Evolutionary conservation across 495 filamentous ascomycete genomes (phyloP).

Genomic region (Neurospora intermedia): DNA sequence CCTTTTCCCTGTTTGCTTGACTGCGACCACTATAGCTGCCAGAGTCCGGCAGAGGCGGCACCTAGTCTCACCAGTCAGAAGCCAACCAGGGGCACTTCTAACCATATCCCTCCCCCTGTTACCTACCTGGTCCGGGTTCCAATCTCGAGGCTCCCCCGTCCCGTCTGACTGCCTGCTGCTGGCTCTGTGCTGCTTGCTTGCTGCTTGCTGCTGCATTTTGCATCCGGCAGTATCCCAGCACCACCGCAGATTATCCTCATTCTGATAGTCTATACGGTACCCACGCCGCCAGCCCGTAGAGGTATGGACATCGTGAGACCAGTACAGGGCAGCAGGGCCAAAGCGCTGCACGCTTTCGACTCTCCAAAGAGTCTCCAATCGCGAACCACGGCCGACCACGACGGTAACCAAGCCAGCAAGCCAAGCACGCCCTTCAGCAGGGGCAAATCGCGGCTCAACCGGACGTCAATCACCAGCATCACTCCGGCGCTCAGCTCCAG

Average conservation of each 20-base stretch:
- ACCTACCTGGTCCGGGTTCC: background rate
- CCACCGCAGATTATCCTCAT: background rate
- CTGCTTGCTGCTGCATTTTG: constrained; percentile 3
- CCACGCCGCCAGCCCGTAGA: background rate
- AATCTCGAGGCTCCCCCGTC: background rate
- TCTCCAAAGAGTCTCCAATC: background rate
- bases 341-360: background rate
- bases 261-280: background rate
- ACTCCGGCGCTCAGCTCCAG: background rate
- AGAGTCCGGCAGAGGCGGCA: constrained; percentile 14
- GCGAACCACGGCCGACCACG: background rate
- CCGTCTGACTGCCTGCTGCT: background rate
- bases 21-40: constrained; percentile 1
- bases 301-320: background rate
- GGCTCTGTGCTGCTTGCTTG: constrained; percentile 4
- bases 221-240: background rate
- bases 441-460: background rate
- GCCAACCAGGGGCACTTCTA: background rate
- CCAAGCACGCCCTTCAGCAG: background rate
- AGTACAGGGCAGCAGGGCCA: background rate
- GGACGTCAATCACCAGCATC: background rate
- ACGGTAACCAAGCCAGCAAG: background rate
- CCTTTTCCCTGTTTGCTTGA: constrained; percentile 10
- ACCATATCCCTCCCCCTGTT: background rate
- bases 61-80: background rate